A percentile compares a stretch with the other conserved stretches of the same genome.
phyloP scores from a whole-genome alignment of 352 stramenopile species.

The Globisporangium spiculum region DNA sequence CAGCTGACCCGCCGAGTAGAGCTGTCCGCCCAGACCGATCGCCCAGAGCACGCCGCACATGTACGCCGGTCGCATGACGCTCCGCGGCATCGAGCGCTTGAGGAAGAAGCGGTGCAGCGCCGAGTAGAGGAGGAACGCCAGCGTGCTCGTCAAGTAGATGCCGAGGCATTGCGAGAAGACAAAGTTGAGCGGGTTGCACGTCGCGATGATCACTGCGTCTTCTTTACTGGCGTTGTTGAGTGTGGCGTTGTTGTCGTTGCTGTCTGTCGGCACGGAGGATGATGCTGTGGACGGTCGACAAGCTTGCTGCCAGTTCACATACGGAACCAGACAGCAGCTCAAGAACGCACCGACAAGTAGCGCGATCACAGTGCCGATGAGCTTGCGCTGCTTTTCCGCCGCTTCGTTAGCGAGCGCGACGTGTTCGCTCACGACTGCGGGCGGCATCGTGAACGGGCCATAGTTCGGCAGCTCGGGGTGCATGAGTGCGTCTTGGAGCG shows the following conservation, averaged over 20 bases:
- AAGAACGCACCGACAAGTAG: slow-evolving; percentile 68
- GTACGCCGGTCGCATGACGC: slow-evolving; percentile 77
- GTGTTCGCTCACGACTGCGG: slow-evolving; percentile 50
- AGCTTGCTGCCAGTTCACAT: slow-evolving; percentile 66
- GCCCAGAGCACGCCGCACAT: slow-evolving; percentile 79
- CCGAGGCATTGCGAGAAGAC: slow-evolving; percentile 83
- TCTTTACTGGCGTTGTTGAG: not conserved
- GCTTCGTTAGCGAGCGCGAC: slow-evolving; percentile 42
- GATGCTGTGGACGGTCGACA: slow-evolving; percentile 35
- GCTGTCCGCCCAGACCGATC: slow-evolving; percentile 59
- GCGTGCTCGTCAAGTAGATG: slow-evolving; percentile 75
- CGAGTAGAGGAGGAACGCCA: slow-evolving; percentile 77
- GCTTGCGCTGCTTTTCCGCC: slow-evolving; percentile 56
- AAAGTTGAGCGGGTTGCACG: slow-evolving; percentile 80
- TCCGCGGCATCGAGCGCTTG: slow-evolving; percentile 71
- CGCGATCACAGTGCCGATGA: slow-evolving; percentile 60
- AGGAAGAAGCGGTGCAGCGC: slow-evolving; percentile 75
- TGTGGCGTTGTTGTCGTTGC: not conserved
- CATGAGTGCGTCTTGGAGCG: slow-evolving; percentile 51
- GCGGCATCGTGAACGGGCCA: slow-evolving; percentile 73
- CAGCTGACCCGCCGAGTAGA: slow-evolving; percentile 68
- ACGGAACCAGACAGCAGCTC: slow-evolving; percentile 75
- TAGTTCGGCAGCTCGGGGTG: slow-evolving; percentile 82
- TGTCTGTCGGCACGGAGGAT: slow-evolving; percentile 8
- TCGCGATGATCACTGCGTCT: slow-evolving; percentile 37